A percentile compares a stretch with the other conserved stretches of the same genome.
Evolutionary conservation across 768 basidiomycete genomes (phyloP).

Genomic region (Mycena venus): DNA sequence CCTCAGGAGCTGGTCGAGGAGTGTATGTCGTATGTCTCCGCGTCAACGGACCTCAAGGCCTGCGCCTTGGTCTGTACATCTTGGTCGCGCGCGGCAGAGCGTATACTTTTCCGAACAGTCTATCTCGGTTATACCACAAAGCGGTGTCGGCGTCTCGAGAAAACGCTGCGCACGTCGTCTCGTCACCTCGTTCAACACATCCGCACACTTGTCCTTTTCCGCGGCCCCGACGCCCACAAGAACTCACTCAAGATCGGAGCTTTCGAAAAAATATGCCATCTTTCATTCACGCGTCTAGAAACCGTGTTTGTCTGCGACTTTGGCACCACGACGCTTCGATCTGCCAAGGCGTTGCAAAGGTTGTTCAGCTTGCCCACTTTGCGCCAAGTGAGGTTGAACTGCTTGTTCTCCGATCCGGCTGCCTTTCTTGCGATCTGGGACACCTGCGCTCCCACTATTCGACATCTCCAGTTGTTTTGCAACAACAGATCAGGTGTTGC

Average conservation of each 20-base stretch:
- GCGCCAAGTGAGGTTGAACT: too few species aligned
- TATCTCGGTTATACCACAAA: neutral
- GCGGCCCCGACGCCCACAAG: neutral
- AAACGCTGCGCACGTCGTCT: neutral
- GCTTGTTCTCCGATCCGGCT: too few species aligned
- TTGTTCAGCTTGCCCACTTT: too few species aligned
- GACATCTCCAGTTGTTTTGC: neutral
- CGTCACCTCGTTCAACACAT: neutral
- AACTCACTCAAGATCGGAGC: neutral
- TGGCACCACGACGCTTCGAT: too few species aligned
- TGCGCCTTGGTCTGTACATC: neutral
- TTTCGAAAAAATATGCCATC: neutral
- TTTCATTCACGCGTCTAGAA: neutral
- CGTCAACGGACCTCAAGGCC: neutral
- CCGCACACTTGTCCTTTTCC: neutral
- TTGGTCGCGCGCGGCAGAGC: neutral
- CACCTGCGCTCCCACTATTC: too few species aligned
- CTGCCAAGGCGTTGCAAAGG: too few species aligned
- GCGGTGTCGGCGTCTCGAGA: neutral
- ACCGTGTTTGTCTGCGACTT: neutral
- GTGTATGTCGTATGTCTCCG: neutral
- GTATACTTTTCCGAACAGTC: neutral
- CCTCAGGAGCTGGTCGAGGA: too few species aligned
- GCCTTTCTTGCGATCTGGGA: too few species aligned
- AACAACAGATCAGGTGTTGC: neutral